Percentiles rank a stretch among this genome's conserved stretches.
Evolutionary conservation across 768 basidiomycete genomes (phyloP).

Genomic region (Tricholoma furcatifolium): DNA sequence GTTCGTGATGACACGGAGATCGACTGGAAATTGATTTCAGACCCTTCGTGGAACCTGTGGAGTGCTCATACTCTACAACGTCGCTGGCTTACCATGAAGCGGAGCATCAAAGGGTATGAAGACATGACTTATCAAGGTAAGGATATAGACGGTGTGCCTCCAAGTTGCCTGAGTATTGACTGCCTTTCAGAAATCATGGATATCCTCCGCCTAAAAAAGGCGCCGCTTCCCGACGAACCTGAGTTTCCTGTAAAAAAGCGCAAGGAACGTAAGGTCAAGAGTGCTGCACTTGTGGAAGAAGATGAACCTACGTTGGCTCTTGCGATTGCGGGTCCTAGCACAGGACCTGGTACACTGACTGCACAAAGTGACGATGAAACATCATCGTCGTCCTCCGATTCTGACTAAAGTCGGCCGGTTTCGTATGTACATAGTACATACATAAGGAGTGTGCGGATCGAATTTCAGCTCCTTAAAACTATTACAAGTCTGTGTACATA

Average conservation of each 20-base stretch:
- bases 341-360: slow-evolving; percentile 25
- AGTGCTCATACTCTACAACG: slow-evolving; percentile 78
- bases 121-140: slow-evolving; percentile 79
- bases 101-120: slow-evolving; percentile 71
- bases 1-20: slow-evolving; percentile 82
- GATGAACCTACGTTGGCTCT: slow-evolving; percentile 2
- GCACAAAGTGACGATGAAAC: slow-evolving; percentile 14
- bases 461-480: no score
- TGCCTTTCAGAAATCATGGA: slow-evolving; percentile 69
- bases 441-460: no score
- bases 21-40: slow-evolving; percentile 77
- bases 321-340: slow-evolving; percentile 31
- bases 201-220: slow-evolving; percentile 73
- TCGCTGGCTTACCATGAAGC: slow-evolving; percentile 80
- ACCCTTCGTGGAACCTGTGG: slow-evolving; percentile 81
- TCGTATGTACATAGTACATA: no score
- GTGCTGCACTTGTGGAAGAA: slow-evolving; percentile 49
- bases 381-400: slow-evolving; percentile 18
- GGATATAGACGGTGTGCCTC: slow-evolving; percentile 8
- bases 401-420: slow-evolving; percentile 1
- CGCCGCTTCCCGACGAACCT: slow-evolving; percentile 43
- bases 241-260: slow-evolving; percentile 26
- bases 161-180: not conserved
- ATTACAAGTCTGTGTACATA: no score
- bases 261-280: slow-evolving; percentile 51